These are phyloP conservation scores for Phyllosticta citriasiana DNA, from an alignment of 2,329 filamentous ascomycete genomes.

Conservation along the genomic window DNA sequence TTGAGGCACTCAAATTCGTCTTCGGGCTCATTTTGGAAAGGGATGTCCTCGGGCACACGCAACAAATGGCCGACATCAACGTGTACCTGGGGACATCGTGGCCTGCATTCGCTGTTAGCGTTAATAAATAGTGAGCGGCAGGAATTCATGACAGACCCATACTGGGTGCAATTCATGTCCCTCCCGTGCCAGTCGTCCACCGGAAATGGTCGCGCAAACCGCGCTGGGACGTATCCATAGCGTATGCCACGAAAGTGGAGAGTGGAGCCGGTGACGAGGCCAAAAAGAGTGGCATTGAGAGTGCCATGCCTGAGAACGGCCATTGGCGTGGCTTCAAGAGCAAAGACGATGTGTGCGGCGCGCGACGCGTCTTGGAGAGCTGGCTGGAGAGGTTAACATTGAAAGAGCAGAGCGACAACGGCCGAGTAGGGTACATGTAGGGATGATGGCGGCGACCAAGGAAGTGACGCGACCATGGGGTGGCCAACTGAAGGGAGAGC, in stretches of 20 bases:
- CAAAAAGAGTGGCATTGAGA: constrained; percentile 12
- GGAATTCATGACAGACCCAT: background rate
- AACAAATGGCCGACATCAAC: constrained; percentile 36
- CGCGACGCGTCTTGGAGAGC: background rate
- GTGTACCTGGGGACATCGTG: constrained; percentile 33
- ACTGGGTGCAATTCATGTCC: constrained; percentile 16
- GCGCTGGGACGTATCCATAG: constrained; percentile 12
- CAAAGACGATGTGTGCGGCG: background rate
- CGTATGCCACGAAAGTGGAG: constrained; percentile 14
- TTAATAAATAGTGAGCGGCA: background rate
- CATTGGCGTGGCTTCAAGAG: background rate
- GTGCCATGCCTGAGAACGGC: constrained; percentile 5
- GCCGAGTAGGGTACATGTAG: too few species aligned
- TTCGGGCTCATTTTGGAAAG: constrained; percentile 22
- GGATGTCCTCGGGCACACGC: constrained; percentile 27
- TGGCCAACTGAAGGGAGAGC: background rate
- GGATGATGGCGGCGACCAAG: background rate
- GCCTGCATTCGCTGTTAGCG: constrained; percentile 17
- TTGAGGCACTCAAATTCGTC: constrained; percentile 38
- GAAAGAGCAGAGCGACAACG: background rate
- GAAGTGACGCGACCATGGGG: background rate
- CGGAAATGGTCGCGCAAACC: constrained; percentile 11
- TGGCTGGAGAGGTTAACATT: background rate
- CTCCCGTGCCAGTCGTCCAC: constrained; percentile 14
- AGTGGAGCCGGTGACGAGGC: constrained; percentile 4